Conservation (phyloP, 495 filamentous ascomycete species). For the Hapsidospora chrysogenum region DNA sequence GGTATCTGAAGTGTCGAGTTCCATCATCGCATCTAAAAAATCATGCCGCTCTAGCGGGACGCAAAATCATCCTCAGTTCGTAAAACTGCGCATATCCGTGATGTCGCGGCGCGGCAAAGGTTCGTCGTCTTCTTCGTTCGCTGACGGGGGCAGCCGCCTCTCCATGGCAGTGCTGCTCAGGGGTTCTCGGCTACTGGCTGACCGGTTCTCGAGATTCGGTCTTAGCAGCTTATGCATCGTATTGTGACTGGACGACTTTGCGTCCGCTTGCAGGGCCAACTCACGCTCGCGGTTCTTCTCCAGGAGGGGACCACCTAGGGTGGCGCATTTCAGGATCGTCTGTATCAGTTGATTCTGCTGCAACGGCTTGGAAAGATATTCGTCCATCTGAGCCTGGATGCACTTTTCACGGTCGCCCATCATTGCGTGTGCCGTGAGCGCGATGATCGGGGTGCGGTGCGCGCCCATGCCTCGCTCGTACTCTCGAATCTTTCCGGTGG, state of each 20-base stretch:
- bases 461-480: constrained; percentile 68
- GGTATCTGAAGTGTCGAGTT: no score
- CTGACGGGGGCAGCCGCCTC: not conserved
- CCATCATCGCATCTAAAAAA: no score
- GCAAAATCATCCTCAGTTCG: not conserved
- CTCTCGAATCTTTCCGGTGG: constrained; percentile 90
- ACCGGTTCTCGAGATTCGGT: constrained; percentile 13
- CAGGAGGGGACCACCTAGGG: constrained; percentile 74
- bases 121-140: not conserved
- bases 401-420: constrained; percentile 97
- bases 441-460: constrained; percentile 85
- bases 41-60: no score
- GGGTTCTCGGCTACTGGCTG: constrained; percentile 5
- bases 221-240: constrained; percentile 11
- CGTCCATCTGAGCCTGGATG: constrained; percentile 96
- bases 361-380: constrained; percentile 94
- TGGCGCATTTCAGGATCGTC: constrained; percentile 91
- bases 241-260: constrained; percentile 8
- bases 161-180: constrained; percentile 1
- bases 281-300: constrained; percentile 42
- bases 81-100: constrained; percentile 1
- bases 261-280: constrained; percentile 19
- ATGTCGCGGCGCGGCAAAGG: not conserved
- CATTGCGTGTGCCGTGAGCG: constrained; percentile 97
- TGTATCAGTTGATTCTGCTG: constrained; percentile 98